A percentile compares a stretch with the other conserved stretches of the same genome.
phyloP scores from a whole-genome alignment of 169 alveolate species.

The Plasmodium coatneyi region DNA sequence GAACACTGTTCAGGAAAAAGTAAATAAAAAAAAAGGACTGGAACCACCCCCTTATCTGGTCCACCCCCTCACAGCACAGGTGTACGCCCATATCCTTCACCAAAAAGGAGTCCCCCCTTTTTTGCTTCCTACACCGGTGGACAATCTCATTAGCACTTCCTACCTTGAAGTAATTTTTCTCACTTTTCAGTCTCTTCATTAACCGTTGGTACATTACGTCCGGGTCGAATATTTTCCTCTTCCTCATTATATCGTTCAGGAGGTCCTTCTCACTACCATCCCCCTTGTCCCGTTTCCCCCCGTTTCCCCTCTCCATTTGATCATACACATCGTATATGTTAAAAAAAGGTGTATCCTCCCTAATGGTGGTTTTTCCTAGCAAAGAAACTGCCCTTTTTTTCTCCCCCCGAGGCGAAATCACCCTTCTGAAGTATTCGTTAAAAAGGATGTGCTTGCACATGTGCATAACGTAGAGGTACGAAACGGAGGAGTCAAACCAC shows the following conservation, averaged over 20 bases:
- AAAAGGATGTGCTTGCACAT: constrained; percentile 49
- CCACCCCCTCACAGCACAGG: constrained; percentile 86
- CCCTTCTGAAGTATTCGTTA: constrained; percentile 20
- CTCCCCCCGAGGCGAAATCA: not conserved
- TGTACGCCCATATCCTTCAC: not conserved
- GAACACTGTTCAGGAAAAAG: constrained; percentile 43
- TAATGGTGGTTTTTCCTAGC: not conserved
- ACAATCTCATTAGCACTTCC: not conserved
- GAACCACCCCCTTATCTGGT: constrained; percentile 91
- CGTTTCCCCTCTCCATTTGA: not conserved
- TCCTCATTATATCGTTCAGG: constrained; percentile 30
- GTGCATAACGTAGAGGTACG: constrained; percentile 74
- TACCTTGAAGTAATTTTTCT: not conserved
- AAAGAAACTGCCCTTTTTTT: not conserved
- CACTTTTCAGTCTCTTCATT: constrained; percentile 16
- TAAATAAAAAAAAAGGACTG: constrained; percentile 83
- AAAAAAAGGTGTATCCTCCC: not conserved
- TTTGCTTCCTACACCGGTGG: not conserved
- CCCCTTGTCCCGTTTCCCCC: not conserved
- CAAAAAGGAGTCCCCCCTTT: not conserved
- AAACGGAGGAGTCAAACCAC: constrained; percentile 91
- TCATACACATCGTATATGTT: constrained; percentile 38
- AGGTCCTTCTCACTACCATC: not conserved
- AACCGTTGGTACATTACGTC: constrained; percentile 23
- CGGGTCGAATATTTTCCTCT: constrained; percentile 60